Conservation (phyloP, 208 protist genomes). For the Acanthamoeba triangularis region DNA sequence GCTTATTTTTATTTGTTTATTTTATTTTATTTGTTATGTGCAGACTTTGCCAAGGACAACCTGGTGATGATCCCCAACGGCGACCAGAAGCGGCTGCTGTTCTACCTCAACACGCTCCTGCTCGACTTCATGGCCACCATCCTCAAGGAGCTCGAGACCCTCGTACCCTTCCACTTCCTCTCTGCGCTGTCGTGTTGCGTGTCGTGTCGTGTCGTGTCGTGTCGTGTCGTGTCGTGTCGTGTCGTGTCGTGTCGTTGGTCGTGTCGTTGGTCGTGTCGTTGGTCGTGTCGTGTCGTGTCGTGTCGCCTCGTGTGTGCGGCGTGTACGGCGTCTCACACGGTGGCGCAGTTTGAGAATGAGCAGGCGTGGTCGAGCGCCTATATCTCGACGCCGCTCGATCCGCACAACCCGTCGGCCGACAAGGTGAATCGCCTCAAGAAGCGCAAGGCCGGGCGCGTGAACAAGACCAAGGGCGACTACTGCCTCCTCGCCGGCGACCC, state of each 20-base stretch:
- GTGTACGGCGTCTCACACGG: no score
- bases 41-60: constrained; percentile 71
- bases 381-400: constrained; percentile 45
- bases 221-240: not conserved
- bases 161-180: not conserved
- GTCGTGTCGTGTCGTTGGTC: not conserved
- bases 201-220: not conserved
- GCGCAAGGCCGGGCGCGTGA: constrained; percentile 50
- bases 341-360: constrained; percentile 44
- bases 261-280: no score
- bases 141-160: constrained; percentile 46
- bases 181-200: not conserved
- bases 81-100: constrained; percentile 60
- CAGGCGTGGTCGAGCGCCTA: constrained; percentile 51
- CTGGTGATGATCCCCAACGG: constrained; percentile 56
- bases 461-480: constrained; percentile 68
- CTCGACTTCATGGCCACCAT: constrained; percentile 62
- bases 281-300: no score
- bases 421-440: constrained; percentile 61
- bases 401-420: constrained; percentile 25
- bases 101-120: constrained; percentile 72
- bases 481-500: constrained; percentile 59
- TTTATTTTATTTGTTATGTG: not conserved
- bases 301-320: not conserved
- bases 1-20: not conserved